These are phyloP conservation scores for Mycena albidolilacea DNA, from an alignment of 768 basidiomycete genomes.

Conservation along the genomic window DNA sequence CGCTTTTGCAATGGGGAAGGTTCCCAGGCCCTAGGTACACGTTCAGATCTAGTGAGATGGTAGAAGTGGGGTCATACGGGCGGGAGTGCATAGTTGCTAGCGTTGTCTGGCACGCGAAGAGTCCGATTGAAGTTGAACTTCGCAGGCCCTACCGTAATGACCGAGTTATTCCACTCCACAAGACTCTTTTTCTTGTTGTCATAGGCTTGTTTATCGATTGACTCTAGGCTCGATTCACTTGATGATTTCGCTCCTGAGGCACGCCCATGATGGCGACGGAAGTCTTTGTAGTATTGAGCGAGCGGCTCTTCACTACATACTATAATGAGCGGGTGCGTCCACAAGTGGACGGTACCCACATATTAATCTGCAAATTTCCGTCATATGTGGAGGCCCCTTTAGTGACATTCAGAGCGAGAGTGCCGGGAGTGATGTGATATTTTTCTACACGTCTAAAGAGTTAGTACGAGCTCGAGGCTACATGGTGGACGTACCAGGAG, in stretches of 20 bases:
- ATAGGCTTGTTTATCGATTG: background rate
- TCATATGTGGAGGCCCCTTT: background rate
- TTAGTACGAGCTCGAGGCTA: background rate
- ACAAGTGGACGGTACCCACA: background rate
- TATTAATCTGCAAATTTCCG: conserved; percentile 4
- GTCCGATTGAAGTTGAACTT: conserved; percentile 9
- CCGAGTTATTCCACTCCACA: background rate
- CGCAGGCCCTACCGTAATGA: conserved; percentile 5
- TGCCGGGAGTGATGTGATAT: background rate
- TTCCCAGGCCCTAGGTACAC: background rate
- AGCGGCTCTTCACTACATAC: background rate
- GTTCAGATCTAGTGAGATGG: background rate
- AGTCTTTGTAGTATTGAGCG: conserved; percentile 19
- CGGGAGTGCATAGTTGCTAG: background rate
- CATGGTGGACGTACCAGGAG: background rate
- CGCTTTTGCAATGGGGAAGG: conserved; percentile 8
- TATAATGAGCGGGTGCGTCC: background rate
- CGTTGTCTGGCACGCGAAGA: conserved; percentile 21
- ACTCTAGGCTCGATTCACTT: background rate
- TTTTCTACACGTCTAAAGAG: background rate
- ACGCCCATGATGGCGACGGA: conserved; percentile 1
- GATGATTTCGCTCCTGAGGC: background rate
- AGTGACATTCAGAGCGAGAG: background rate
- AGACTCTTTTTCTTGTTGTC: background rate
- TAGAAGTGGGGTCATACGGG: conserved; percentile 1